Base-by-base conservation (phyloP, 257 asterid species). In the Gentiana dahurica region DNA sequence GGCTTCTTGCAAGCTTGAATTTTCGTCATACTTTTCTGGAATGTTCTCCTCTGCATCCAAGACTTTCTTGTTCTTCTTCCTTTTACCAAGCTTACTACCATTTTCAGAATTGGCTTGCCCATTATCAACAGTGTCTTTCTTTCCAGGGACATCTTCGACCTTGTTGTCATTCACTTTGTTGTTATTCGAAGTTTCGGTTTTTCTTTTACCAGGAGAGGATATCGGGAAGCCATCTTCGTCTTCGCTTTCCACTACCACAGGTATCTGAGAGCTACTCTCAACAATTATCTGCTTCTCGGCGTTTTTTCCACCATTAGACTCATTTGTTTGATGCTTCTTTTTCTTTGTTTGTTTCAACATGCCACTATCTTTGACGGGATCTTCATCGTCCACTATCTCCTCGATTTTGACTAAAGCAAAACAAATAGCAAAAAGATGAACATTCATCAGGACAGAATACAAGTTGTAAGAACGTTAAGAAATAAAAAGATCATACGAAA, bases 181-280 rank as follows among this genome's bases (percentile, higher is more conserved):
- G 53, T 63, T 54, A 66, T 34, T 59, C 54, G 10, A 66, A 53
- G 36, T 11, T 36, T 67, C 73, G 64, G 69, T 35, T 61, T 60
- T 75, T 34, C 61, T 63, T 63, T 58, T 74, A 55, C 48, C n/a
- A 34, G 73, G 36, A 49, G 73, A 55, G 38, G 84, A 66, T 65
- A 73, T 57, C 3, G 95, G 98, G 63, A 88, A 81, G 39, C 98
- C 98, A 78, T 92, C 97, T 56, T 92, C 97, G 54, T 87, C 97
- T 81, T 92, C 98, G 68, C 91, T 82, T 68, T 85, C 97, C 63
- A 79, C 46, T 36, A 63, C 45, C 36, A 64, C 47, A 38, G 91
- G 70, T 62, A 49, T 69, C 47, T 63, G 69, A 50, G 65, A 52
- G 59, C 72, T 70, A 68, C 74, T 51, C 74, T 72, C 77, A 61